Base-by-base conservation (phyloP, 1,284 basidiomycete species). In the Ustilago xerochloae region DNA sequence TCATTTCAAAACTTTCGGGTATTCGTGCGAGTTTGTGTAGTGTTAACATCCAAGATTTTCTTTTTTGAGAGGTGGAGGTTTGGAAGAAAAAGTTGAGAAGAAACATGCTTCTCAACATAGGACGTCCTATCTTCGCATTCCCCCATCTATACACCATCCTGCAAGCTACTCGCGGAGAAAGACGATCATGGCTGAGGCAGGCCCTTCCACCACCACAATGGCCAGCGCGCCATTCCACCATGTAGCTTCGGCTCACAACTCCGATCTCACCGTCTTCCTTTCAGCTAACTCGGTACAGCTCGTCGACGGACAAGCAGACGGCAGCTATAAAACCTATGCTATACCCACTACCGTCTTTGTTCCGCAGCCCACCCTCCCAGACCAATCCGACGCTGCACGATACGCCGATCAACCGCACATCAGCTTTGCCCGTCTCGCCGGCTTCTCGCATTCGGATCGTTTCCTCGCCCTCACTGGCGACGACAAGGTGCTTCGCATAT, bases 401-500 rank as follows among this genome's bases (percentile, higher is more conserved):
- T 64, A 63, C 36, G 66, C 72, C 20, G 59, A 65, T 16, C 36
- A 65, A 16, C 66, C 66, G 6, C 66, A 65, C 35, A 73, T 76
- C 62, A 66, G 62, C 41, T 80, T 80, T 41, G 76, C 79, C 9
- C 67, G 79, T 4, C 59, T 78, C 45, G 73, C 75, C 33, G 66
- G 72, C 43, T 69, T 81, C 33, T 78, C 79, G 50, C 76, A 62
- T 38, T 70, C 62, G 30, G 73, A 75, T 22, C 54, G 55, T 18
- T 77, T 66, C 53, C 67, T 81, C 18, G 81, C 79, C 6, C 56
- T 81, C 12, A 78, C 78, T 4, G 80, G 79, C 26, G 81, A 82
- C 68, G 81, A 82, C 71, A 82, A 82, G 59, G 65, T 71, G 36
- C 56, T 82, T 39, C 77, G 78, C 24, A 75, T 82, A 6, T 82